Evolutionary conservation across 2,329 filamentous ascomycete genomes (phyloP).

Genomic region (Juglanconis sp.): DNA sequence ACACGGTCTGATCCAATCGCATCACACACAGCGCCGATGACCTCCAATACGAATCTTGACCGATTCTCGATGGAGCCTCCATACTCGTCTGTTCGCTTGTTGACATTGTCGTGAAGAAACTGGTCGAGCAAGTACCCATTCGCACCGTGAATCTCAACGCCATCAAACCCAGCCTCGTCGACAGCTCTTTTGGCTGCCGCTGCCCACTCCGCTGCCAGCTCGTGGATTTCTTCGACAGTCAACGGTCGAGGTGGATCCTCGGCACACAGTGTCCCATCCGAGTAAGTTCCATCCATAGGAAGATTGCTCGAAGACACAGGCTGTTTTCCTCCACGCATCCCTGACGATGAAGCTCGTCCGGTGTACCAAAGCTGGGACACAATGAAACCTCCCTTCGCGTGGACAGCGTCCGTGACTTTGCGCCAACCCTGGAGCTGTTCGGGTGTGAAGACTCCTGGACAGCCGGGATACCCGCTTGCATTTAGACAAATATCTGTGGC

Average conservation of each 20-base stretch:
- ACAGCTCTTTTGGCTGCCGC: constrained; percentile 53
- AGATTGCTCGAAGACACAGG: constrained; percentile 6
- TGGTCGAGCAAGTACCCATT: constrained; percentile 63
- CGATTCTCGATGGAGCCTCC: constrained; percentile 52
- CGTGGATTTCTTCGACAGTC: constrained; percentile 61
- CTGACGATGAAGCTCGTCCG: constrained; percentile 25
- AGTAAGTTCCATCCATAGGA: constrained; percentile 21
- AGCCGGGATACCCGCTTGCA: constrained; percentile 28
- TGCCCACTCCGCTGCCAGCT: constrained; percentile 56
- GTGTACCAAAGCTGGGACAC: constrained; percentile 54
- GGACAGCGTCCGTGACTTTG: constrained; percentile 55
- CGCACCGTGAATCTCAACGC: constrained; percentile 58
- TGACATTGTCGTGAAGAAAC: constrained; percentile 52
- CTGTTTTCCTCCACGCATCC: constrained; percentile 17
- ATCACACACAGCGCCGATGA: constrained; percentile 36
- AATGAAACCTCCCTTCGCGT: constrained; percentile 55
- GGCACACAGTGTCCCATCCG: constrained; percentile 18
- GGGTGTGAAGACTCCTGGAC: constrained; percentile 28
- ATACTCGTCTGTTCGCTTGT: constrained; percentile 49
- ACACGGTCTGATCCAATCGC: constrained; percentile 49
- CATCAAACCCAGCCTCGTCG: constrained; percentile 63
- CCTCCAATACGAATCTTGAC: constrained; percentile 49
- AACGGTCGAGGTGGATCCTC: constrained; percentile 55
- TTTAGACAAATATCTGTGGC: constrained; percentile 29
- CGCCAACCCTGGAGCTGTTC: constrained; percentile 34